Evolutionary conservation across 1,284 basidiomycete species (phyloP).

Genomic region (Cryptococcus sp.): DNA sequence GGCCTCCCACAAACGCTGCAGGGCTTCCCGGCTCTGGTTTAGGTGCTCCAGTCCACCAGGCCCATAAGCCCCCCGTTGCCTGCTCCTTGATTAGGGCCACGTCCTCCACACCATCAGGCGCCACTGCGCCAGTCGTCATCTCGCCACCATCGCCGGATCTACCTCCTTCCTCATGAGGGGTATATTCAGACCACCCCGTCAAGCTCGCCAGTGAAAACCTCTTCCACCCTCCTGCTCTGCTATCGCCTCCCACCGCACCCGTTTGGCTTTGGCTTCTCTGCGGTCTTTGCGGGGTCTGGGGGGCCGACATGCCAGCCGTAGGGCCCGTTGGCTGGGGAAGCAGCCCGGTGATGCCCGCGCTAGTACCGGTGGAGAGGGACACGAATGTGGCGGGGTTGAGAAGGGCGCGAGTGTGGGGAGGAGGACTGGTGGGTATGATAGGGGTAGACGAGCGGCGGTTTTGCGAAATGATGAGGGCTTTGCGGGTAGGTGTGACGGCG

Average conservation of each 20-base stretch:
- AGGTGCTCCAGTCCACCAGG: slow-evolving; percentile 56
- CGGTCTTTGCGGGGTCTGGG: slow-evolving; percentile 30
- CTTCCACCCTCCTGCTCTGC: slow-evolving; percentile 56
- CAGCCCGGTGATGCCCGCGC: slow-evolving; percentile 14
- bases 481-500: slow-evolving; percentile 62
- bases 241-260: slow-evolving; percentile 42
- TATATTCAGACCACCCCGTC: slow-evolving; percentile 50
- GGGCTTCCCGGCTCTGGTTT: slow-evolving; percentile 43
- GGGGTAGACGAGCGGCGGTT: slow-evolving; percentile 43
- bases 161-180: neutral
- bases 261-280: slow-evolving; percentile 56
- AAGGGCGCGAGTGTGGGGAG: slow-evolving; percentile 28
- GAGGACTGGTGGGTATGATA: slow-evolving; percentile 36
- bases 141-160: no score
- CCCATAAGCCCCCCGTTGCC: slow-evolving; percentile 68
- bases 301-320: slow-evolving; percentile 53
- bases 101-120: neutral
- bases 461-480: slow-evolving; percentile 66
- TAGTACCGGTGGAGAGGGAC: slow-evolving; percentile 38
- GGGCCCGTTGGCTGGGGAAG: slow-evolving; percentile 21
- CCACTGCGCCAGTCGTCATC: no score
- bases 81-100: slow-evolving; percentile 59
- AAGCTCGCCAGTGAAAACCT: slow-evolving; percentile 70
- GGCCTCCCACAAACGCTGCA: slow-evolving; percentile 28
- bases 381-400: slow-evolving; percentile 58